Conservation (phyloP, 495 filamentous ascomycete genomes). For the Beverwykella pulmonaria region DNA sequence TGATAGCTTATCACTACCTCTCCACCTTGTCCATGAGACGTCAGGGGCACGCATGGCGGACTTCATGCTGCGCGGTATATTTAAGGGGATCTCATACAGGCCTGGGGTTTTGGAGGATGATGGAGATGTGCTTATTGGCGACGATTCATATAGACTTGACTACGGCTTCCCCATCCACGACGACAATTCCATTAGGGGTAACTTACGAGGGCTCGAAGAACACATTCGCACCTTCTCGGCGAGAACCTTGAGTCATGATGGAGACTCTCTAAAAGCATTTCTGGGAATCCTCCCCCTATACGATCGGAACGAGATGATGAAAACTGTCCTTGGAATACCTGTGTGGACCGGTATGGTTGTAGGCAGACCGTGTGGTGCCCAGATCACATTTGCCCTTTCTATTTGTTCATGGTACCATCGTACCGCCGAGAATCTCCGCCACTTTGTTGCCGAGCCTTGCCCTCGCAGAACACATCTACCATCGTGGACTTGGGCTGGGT, state of each 20-base stretch:
- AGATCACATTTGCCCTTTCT: slow-evolving; percentile 6
- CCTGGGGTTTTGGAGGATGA: neutral
- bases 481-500: slow-evolving; percentile 8
- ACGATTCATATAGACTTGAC: slow-evolving; percentile 1
- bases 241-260: neutral
- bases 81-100: neutral
- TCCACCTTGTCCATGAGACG: neutral
- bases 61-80: slow-evolving; percentile 5
- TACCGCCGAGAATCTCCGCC: neutral
- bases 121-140: neutral
- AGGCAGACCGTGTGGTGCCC: neutral
- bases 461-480: neutral
- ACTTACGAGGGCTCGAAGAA: neutral
- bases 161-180: neutral
- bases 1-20: neutral
- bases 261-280: neutral
- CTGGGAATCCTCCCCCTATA: neutral
- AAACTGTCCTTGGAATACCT: neutral
- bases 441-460: slow-evolving; percentile 1
- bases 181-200: neutral
- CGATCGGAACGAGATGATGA: neutral
- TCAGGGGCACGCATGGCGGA: neutral
- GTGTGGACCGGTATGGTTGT: neutral
- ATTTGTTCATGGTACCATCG: slow-evolving; percentile 12
- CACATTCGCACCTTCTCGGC: slow-evolving; percentile 5